Percentiles rank a stretch among this genome's conserved stretches.
These are phyloP conservation scores for Oryza coarctata DNA, from an alignment of 176 grass and related monocot genomes.

Conservation along the genomic window DNA sequence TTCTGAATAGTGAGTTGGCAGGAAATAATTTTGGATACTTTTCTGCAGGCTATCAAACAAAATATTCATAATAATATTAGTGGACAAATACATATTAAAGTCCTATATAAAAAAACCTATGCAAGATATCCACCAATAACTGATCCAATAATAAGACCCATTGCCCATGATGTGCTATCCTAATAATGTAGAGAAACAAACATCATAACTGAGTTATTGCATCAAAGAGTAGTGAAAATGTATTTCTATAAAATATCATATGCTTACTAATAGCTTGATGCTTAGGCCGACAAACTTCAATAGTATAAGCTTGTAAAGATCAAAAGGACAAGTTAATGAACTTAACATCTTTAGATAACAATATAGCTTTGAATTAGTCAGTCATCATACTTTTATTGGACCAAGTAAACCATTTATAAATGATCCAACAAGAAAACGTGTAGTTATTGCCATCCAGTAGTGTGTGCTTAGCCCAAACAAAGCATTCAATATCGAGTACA, in stretches of 20 bases:
- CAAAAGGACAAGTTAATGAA: not conserved
- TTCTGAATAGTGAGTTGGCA: conserved; percentile 59
- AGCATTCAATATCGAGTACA: conserved; percentile 62
- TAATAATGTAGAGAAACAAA: conserved; percentile 35
- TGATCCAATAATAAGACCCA: conserved; percentile 84
- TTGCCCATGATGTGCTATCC: conserved; percentile 66
- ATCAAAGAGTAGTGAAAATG: too few relatives aligned
- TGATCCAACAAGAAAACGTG: conserved; percentile 75
- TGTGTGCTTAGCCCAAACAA: conserved; percentile 78
- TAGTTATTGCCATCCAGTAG: conserved; percentile 89
- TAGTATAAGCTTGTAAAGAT: conserved; percentile 64
- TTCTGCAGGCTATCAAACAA: conserved; percentile 64
- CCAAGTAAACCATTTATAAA: conserved; percentile 87
- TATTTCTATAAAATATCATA: not conserved
- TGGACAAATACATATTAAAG: not conserved
- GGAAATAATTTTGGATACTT: conserved; percentile 81
- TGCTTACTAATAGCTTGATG: conserved; percentile 71
- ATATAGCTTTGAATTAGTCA: too few relatives aligned
- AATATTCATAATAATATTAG: not conserved
- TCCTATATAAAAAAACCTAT: conserved; percentile 31
- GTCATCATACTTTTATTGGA: conserved; percentile 65
- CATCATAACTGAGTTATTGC: not conserved
- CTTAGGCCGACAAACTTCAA: conserved; percentile 75
- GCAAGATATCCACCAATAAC: conserved; percentile 87
- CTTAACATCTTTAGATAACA: not conserved